A percentile compares a stretch with the other conserved stretches of the same genome.
These are phyloP conservation scores for Cicer arietinum DNA, from an alignment of 306 rosid species.

Conservation along the genomic window DNA sequence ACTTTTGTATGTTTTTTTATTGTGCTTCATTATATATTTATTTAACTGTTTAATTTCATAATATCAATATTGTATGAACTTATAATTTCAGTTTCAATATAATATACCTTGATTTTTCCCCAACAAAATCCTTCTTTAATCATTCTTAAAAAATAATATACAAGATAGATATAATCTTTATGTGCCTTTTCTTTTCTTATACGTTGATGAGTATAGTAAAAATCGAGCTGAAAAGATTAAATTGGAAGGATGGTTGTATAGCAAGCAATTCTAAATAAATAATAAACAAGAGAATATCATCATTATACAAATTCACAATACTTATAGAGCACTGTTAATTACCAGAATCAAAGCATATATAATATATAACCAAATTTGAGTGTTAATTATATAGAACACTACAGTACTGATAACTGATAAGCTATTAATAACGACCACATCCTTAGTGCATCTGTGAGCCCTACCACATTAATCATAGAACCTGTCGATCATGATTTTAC, in stretches of 20 bases:
- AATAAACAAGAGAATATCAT: not conserved
- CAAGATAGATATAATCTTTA: not conserved
- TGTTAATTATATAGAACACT: slow-evolving; percentile 15
- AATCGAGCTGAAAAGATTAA: not conserved
- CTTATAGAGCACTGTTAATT: not conserved
- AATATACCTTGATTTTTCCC: not conserved
- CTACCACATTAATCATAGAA: slow-evolving; percentile 36
- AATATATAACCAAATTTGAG: slow-evolving; percentile 11
- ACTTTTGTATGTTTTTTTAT: too few species aligned
- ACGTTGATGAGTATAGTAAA: not conserved
- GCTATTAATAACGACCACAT: slow-evolving; percentile 24
- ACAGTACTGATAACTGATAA: slow-evolving; percentile 1
- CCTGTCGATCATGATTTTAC: slow-evolving; percentile 8
- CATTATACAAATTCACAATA: slow-evolving; percentile 16
- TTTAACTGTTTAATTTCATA: too few species aligned
- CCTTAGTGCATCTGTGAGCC: slow-evolving; percentile 25
- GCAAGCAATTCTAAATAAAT: not conserved
- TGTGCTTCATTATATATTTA: too few species aligned
- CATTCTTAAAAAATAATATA: not conserved
- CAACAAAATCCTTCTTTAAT: not conserved
- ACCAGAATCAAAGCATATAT: not conserved
- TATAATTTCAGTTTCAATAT: too few species aligned
- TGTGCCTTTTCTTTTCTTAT: not conserved
- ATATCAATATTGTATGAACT: too few species aligned
- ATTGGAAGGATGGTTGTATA: not conserved